These are phyloP conservation scores for Teunomyces lycoperdinae DNA, from an alignment of 805 yeast species.

Conservation along the genomic window DNA sequence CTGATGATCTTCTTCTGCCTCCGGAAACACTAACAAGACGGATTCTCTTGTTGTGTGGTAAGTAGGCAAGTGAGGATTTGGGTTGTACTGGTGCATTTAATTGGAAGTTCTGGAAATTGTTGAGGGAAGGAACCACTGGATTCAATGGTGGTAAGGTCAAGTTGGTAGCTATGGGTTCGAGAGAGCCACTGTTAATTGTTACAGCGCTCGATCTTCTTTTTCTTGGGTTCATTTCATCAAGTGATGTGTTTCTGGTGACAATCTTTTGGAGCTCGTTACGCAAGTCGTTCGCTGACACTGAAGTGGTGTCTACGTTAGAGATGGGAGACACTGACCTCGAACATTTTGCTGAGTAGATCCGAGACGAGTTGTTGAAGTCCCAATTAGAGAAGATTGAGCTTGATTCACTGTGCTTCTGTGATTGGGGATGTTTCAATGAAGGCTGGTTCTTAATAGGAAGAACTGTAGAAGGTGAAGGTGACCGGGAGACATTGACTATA, in stretches of 20 bases:
- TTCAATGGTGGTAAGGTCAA: constrained; percentile 38
- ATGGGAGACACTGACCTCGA: constrained; percentile 12
- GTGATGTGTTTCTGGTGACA: constrained; percentile 6
- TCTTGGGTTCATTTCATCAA: constrained; percentile 4
- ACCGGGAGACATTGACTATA: background rate
- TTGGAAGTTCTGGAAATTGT: constrained; percentile 28
- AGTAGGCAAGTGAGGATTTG: constrained; percentile 45
- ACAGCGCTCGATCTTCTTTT: constrained; percentile 14
- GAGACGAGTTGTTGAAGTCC: constrained; percentile 10
- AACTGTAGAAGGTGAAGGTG: constrained; percentile 1
- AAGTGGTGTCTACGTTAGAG: constrained; percentile 9
- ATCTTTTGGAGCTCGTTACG: constrained; percentile 1
- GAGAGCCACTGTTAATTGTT: constrained; percentile 1
- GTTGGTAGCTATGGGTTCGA: constrained; percentile 13
- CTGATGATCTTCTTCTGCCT: constrained; percentile 51
- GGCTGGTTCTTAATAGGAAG: constrained; percentile 2
- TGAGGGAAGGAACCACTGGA: constrained; percentile 33
- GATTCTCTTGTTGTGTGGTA: constrained; percentile 53
- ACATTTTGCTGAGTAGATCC: background rate
- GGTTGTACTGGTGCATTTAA: constrained; percentile 7
- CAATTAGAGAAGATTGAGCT: constrained; percentile 17
- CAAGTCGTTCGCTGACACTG: constrained; percentile 13
- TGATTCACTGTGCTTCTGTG: constrained; percentile 6
- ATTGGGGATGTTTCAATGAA: constrained; percentile 10
- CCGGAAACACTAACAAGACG: constrained; percentile 45